phyloP scores from a whole-genome alignment of 139 green algal genomes.

The Deuterostichococcus epilithicus region DNA sequence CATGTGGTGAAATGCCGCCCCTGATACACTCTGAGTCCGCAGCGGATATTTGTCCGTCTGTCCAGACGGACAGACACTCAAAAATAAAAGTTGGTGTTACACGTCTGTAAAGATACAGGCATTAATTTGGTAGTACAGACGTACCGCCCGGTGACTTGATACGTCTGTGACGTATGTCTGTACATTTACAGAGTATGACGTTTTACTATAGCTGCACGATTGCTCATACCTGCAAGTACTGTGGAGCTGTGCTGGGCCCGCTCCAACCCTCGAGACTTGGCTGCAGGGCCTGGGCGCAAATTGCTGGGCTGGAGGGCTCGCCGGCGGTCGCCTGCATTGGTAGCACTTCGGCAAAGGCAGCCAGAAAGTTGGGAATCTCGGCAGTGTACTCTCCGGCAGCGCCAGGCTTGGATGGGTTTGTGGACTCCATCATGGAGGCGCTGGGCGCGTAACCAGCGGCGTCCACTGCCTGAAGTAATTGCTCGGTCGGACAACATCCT shows the following conservation, averaged over 20 bases:
- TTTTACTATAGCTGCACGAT: too few species aligned
- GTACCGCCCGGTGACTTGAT: too few species aligned
- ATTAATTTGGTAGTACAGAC: too few species aligned
- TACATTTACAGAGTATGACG: too few species aligned
- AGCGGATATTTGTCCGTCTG: not conserved
- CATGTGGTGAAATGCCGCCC: too few species aligned
- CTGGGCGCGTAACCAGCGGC: not conserved
- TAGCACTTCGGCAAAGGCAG: constrained; percentile 65
- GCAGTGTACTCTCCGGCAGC: constrained; percentile 52
- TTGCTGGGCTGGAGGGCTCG: constrained; percentile 45
- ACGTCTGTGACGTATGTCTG: too few species aligned
- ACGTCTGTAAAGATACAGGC: not conserved
- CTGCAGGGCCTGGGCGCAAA: constrained; percentile 66
- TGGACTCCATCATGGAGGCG: constrained; percentile 44
- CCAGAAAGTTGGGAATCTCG: constrained; percentile 40
- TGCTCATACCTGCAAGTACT: too few species aligned
- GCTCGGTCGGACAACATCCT: too few species aligned
- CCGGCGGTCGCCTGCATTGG: constrained; percentile 66
- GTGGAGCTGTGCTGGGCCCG: too few species aligned
- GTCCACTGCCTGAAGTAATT: not conserved
- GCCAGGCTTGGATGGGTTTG: constrained; percentile 68
- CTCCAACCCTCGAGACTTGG: too few species aligned
- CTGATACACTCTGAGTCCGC: too few species aligned
- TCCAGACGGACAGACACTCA: not conserved
- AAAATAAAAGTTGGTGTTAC: not conserved